phyloP scores from a whole-genome alignment of 352 stramenopile species.

The Phytophthora pini region DNA sequence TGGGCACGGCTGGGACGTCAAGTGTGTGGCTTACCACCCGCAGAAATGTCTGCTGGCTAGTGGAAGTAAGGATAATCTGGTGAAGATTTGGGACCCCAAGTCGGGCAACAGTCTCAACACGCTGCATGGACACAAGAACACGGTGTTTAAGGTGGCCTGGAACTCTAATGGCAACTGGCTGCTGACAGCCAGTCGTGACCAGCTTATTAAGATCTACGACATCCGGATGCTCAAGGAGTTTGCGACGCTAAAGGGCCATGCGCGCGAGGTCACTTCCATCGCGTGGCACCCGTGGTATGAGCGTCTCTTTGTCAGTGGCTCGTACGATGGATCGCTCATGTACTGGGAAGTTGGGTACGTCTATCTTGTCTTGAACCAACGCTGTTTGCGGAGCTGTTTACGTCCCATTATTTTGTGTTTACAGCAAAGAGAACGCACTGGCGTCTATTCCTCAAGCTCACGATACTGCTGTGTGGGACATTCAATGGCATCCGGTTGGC shows the following conservation, averaged over 20 bases:
- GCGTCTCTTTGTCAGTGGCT: conserved; percentile 95
- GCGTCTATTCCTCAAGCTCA: conserved; percentile 93
- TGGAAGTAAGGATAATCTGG: conserved; percentile 96
- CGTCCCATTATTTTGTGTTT: conserved; percentile 11
- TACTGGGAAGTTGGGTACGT: conserved; percentile 97
- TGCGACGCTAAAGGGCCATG: conserved; percentile 95
- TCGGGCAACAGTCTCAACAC: conserved; percentile 93
- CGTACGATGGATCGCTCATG: conserved; percentile 97
- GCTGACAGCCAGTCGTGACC: conserved; percentile 96
- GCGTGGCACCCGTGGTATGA: conserved; percentile 98
- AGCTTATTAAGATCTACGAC: conserved; percentile 99
- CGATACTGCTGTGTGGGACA: conserved; percentile 98
- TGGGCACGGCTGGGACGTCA: conserved; percentile 98
- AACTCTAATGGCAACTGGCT: conserved; percentile 99
- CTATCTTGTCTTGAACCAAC: not conserved
- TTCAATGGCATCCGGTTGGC: conserved; percentile 97
- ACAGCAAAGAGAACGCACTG: conserved; percentile 83
- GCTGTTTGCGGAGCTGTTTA: not conserved
- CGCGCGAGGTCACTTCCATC: conserved; percentile 96
- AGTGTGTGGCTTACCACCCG: conserved; percentile 97
- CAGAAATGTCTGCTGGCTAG: conserved; percentile 94
- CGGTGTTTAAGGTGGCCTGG: conserved; percentile 97
- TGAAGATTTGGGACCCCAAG: conserved; percentile 99
- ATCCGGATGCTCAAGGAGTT: conserved; percentile 97
- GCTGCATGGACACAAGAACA: conserved; percentile 98